Evolutionary conservation across 345 rosid genomes (phyloP), one percentile per base, ranked within the genome.

Genomic region (Camelina sativa): DNA sequence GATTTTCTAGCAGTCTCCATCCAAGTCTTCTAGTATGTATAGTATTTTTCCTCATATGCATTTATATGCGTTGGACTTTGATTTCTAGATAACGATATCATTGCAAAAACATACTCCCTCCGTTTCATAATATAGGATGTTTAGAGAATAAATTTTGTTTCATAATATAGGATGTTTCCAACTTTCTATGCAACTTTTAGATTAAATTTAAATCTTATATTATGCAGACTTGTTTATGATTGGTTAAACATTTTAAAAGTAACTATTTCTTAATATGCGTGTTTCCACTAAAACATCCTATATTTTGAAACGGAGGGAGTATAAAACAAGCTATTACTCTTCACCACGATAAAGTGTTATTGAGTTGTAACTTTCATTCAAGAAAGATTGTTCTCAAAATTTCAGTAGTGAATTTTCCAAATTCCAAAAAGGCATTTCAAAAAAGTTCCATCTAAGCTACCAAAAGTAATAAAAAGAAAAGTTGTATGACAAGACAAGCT

Each of bases 401-500:
- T 62, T 63, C 22, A 28, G 61, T 22, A 11, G 41, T 61, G 48
- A 28, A 28, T 50, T 47, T 16, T 72, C 40, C 12, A 30, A 72
- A 10, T 41, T 17, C 7, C 12, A 44, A 55, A 58, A 64, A 32
- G 35, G 32, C 16, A 64, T 8, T 34, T 15, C 5, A 55, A 38
- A 64, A 64, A 67, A 74, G 53, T 58, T 66, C 53, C 41, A 75
- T 23, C 34, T 46, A 56, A 44, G 65, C 65, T 65, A 64, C 40
- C 12, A 64, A 46, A 65, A 57, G 59, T 47, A 37, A 46, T 30
- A 35, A 13, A 5, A 48, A 43, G 6, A 43, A 61, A 9, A 34
- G 37, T n/a, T 11, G 38, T 8, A 28, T 53, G 44, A 53, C 47
- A 52, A 71, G 51, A 60, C 23, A 62, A 10, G 40, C 57, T 65